Conservation (phyloP, 441 rosid species). For the California macrophylla region DNA sequence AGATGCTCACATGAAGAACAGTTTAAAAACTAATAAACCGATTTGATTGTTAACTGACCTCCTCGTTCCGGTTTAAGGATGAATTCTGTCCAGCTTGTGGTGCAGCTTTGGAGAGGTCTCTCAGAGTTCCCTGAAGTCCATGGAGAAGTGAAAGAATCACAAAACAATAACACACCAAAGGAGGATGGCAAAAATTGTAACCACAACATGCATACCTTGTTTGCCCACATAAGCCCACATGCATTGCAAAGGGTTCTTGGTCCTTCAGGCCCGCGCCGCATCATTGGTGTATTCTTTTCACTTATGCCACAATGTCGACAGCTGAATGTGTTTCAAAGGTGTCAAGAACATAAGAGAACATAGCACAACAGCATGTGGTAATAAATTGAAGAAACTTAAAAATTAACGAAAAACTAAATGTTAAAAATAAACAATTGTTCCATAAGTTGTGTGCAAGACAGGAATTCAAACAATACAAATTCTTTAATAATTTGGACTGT, state of each 20-base stretch:
- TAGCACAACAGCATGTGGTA: background rate
- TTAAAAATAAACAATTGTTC: background rate
- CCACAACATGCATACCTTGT: constrained; percentile 21
- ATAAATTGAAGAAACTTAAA: background rate
- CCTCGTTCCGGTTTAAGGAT: constrained; percentile 30
- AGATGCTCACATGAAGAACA: too few species aligned
- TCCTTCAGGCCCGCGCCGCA: constrained; percentile 42
- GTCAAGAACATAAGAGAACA: background rate
- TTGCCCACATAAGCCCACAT: constrained; percentile 45
- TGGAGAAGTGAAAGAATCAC: background rate
- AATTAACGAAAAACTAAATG: background rate
- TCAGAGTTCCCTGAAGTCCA: constrained; percentile 37
- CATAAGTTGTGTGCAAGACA: too few species aligned
- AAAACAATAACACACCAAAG: too few species aligned
- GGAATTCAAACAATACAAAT: background rate
- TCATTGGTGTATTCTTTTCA: constrained; percentile 33
- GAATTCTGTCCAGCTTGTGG: constrained; percentile 28
- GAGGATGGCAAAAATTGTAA: background rate
- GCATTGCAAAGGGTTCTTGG: constrained; percentile 42
- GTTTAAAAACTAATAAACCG: background rate
- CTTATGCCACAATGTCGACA: constrained; percentile 36
- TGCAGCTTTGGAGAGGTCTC: constrained; percentile 43
- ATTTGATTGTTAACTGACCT: constrained; percentile 22
- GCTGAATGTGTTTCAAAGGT: background rate
- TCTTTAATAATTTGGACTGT: too few species aligned